Evolutionary conservation across 164 flowering plant genomes (phyloP).

Genomic region (Hamamelis virginiana): DNA sequence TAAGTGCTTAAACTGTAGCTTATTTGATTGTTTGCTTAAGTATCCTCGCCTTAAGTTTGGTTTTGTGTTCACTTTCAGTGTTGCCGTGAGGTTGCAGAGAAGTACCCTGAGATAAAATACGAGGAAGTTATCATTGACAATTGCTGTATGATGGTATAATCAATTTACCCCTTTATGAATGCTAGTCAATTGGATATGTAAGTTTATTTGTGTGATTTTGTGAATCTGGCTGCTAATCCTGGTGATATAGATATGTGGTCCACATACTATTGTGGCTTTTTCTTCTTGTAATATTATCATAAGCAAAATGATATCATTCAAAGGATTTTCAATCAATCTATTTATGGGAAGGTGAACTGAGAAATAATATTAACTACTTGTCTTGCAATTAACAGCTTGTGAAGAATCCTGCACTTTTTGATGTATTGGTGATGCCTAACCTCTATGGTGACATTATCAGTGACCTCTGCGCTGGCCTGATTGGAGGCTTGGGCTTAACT

Average conservation of each 20-base stretch:
- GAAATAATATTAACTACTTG: background rate
- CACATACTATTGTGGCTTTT: background rate
- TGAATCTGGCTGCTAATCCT: background rate
- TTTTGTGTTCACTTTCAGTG: conserved; percentile 49
- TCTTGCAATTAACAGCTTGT: conserved; percentile 68
- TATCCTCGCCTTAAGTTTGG: background rate
- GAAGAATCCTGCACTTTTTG: conserved; percentile 91
- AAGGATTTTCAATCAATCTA: too few species aligned
- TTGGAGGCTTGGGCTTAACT: conserved; percentile 94
- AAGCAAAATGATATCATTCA: too few species aligned
- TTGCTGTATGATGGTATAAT: conserved; percentile 94
- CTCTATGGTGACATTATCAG: conserved; percentile 98
- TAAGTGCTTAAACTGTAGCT: background rate
- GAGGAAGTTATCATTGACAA: conserved; percentile 98
- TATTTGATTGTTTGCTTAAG: background rate
- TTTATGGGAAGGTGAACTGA: background rate
- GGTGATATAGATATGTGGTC: background rate
- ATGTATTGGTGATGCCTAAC: conserved; percentile 98
- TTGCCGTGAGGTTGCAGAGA: conserved; percentile 95
- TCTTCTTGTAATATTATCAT: background rate
- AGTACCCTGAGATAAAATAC: conserved; percentile 85
- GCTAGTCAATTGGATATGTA: too few species aligned
- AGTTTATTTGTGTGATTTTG: background rate
- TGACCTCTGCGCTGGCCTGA: conserved; percentile 96
- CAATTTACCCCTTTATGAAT: background rate